Evolutionary conservation across 2,329 filamentous ascomycete species (phyloP), one percentile per base, ranked within the genome.

Genomic region (Tolypocladium amazonense): DNA sequence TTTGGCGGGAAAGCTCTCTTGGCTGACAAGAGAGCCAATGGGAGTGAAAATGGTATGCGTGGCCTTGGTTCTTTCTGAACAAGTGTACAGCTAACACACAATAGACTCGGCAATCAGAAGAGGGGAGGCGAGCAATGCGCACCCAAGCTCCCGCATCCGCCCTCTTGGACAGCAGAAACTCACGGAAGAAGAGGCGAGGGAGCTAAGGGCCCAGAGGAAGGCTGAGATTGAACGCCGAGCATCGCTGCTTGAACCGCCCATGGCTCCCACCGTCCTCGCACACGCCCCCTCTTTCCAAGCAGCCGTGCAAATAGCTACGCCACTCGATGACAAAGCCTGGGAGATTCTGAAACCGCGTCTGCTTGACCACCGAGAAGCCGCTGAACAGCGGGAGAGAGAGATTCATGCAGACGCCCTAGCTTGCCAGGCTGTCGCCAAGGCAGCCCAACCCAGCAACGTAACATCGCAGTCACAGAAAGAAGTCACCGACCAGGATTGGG

Each of bases 231-330:
- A 92, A 70, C 81, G 81, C 57, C 83, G 88, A 35, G 89, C 87
- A 67, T 74, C 82, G 70, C 77, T 81, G 56, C 78, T 93, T 56
- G 73, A 85, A 38, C 88, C 88, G 33, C 87, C 89, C 1, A 75
- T 93, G 60, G 74, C 77, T 56, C 74, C 85, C 45, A 79, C 78
- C 64, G 77, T 89, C 50, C 76, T 92, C 60, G 80, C 81, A 59
- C 85, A 88, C 67, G 89, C 91, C 72, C 81, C 88, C 55, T 85
- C 88, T 1, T 93, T 91, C 70, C 84, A 88, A 68, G 88, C 87
- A 43, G 86, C 89, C 37, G 81, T 89, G 54, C 84, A 89, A 63
- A 88, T 90, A 43, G 82, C 83, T 12, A 79, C 82, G 30, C 85
- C 86, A 25, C 76, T 93, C 65, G 86, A 83, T 63, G 87, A 91